A percentile compares a stretch with the other conserved stretches of the same genome.
Conservation (phyloP, 257 asterid genomes). For the Jacaranda copaia region DNA sequence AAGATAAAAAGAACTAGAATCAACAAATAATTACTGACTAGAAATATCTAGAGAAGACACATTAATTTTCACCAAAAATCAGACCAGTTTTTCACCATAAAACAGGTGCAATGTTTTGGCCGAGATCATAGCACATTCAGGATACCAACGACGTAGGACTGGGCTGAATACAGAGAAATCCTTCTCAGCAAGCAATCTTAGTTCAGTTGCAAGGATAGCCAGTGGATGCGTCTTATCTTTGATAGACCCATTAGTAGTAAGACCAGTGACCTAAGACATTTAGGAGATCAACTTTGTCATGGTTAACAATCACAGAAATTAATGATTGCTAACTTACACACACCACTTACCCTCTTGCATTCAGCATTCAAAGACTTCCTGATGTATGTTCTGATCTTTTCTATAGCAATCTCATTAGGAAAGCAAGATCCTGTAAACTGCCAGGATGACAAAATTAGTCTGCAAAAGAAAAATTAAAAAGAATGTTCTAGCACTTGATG, state of each 20-base stretch:
- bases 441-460: conserved; percentile 42
- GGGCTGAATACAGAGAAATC: conserved; percentile 71
- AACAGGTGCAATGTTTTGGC: conserved; percentile 73
- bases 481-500: conserved; percentile 20
- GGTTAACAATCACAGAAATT: conserved; percentile 31
- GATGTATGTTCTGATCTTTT: conserved; percentile 66
- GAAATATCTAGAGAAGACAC: conserved; percentile 30
- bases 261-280: conserved; percentile 62
- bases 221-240: conserved; percentile 66
- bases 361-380: conserved; percentile 79
- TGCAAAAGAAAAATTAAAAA: conserved; percentile 2
- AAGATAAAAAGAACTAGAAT: conserved; percentile 33
- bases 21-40: conserved; percentile 28
- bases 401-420: conserved; percentile 54
- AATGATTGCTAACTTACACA: conserved; percentile 28
- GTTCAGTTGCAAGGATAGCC: conserved; percentile 79
- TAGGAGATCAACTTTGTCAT: conserved; percentile 37
- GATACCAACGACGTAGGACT: conserved; percentile 72
- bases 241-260: conserved; percentile 50
- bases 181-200: conserved; percentile 71
- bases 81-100: conserved; percentile 92
- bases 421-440: conserved; percentile 59
- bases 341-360: conserved; percentile 73
- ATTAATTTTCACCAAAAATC: conserved; percentile 33
- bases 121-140: conserved; percentile 68